These are phyloP conservation scores for Crassisporium funariophilum DNA, from an alignment of 768 basidiomycete genomes.

Conservation along the genomic window DNA sequence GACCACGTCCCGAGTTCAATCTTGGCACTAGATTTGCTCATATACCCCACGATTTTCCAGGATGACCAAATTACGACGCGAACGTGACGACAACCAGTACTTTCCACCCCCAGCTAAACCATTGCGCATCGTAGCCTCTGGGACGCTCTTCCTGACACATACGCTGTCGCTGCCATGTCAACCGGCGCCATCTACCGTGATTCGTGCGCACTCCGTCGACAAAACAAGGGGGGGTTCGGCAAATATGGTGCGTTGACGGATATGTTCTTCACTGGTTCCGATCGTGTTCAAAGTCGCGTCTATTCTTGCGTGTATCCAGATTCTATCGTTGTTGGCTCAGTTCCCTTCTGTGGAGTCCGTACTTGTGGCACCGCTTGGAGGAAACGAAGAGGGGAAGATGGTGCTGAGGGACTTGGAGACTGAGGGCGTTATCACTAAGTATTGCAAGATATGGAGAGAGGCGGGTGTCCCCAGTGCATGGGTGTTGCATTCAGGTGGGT, in stretches of 20 bases:
- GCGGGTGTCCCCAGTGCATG: conserved; percentile 80
- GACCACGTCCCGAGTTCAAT: no score
- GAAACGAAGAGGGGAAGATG: conserved; percentile 67
- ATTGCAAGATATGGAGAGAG: conserved; percentile 73
- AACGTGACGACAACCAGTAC: conserved; percentile 34
- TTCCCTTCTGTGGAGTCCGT: conserved; percentile 66
- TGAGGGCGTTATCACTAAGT: conserved; percentile 69
- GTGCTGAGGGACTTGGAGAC: conserved; percentile 65
- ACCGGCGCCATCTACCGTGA: conserved; percentile 55
- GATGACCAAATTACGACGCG: conserved; percentile 53
- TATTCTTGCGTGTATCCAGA: conserved; percentile 26
- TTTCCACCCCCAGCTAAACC: conserved; percentile 34
- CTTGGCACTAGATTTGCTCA: conserved; percentile 17
- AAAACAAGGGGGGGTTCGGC: conserved; percentile 74
- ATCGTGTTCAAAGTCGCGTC: not conserved
- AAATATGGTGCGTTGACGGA: conserved; percentile 50
- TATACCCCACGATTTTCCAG: conserved; percentile 18
- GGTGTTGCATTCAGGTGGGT: conserved; percentile 73
- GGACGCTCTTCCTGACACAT: conserved; percentile 80
- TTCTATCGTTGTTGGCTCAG: conserved; percentile 74
- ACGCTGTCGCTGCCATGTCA: conserved; percentile 63
- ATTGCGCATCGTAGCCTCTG: conserved; percentile 77
- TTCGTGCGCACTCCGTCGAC: conserved; percentile 73
- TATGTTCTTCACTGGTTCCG: no score
- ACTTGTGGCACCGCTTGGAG: conserved; percentile 73